Conservation (phyloP, 345 rosid species). For the Turnera subulata region DNA sequence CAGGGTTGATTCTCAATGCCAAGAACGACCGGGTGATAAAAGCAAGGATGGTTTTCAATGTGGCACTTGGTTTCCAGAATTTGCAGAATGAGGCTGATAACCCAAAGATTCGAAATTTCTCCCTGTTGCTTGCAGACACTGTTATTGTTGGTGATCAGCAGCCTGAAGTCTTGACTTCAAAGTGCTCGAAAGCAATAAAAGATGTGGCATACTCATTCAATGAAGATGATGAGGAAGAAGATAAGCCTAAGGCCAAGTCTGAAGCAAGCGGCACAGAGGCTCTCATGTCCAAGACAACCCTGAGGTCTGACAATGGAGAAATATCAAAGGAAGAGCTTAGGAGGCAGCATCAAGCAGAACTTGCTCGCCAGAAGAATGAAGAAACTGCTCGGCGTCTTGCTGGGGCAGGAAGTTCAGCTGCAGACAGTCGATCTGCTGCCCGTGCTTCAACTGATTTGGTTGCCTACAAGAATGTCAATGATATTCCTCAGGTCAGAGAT, state of each 20-base stretch:
- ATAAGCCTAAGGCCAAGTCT: constrained; percentile 27
- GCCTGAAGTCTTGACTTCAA: constrained; percentile 55
- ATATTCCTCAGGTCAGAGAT: constrained; percentile 67
- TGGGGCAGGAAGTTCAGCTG: constrained; percentile 57
- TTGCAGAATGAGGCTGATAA: constrained; percentile 53
- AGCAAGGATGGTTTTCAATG: constrained; percentile 75
- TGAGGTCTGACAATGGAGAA: constrained; percentile 85
- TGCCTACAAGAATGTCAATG: constrained; percentile 85
- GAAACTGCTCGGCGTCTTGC: constrained; percentile 96
- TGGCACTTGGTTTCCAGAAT: constrained; percentile 86
- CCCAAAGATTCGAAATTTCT: constrained; percentile 59
- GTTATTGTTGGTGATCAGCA: constrained; percentile 62
- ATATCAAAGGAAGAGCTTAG: constrained; percentile 89
- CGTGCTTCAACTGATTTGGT: constrained; percentile 64
- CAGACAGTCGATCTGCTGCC: constrained; percentile 52
- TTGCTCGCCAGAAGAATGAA: constrained; percentile 96
- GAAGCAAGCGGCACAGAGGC: constrained; percentile 39
- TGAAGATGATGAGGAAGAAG: constrained; percentile 80
- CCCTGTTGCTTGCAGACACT: constrained; percentile 83
- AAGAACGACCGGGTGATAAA: constrained; percentile 67
- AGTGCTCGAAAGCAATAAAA: constrained; percentile 71
- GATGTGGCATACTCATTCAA: constrained; percentile 89
- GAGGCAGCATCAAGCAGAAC: constrained; percentile 98
- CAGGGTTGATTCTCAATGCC: constrained; percentile 69
- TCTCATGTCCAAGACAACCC: constrained; percentile 61